Percentiles rank a stretch among this genome's conserved stretches.
phyloP scores from a whole-genome alignment of 2,329 filamentous ascomycete species.

The Trichoderma hamatum region DNA sequence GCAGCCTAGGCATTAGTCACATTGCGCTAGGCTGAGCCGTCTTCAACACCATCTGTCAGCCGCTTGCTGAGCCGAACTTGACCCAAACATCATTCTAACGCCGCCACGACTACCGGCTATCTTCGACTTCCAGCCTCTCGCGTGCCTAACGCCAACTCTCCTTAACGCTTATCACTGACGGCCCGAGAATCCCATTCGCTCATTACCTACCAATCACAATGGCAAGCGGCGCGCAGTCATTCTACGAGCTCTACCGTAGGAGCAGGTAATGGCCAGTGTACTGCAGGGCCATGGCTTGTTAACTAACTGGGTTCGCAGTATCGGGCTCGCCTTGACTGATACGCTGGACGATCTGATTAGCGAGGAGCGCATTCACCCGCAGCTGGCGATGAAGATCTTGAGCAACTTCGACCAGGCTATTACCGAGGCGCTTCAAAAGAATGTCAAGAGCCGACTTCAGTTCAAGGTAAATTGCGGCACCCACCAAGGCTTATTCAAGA shows the following conservation, averaged over 20 bases:
- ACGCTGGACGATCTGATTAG: conserved; percentile 97
- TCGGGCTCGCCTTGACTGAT: conserved; percentile 91
- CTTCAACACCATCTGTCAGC: neutral
- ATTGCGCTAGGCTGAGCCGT: neutral
- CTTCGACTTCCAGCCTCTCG: neutral
- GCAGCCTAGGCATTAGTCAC: neutral
- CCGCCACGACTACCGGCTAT: neutral
- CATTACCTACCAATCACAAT: conserved; percentile 39
- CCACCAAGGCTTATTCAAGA: neutral
- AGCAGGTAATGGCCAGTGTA: conserved; percentile 71
- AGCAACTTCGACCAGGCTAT: conserved; percentile 94
- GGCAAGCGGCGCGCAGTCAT: conserved; percentile 58
- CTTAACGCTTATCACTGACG: neutral
- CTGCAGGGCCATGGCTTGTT: neutral
- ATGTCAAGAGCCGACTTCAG: conserved; percentile 84
- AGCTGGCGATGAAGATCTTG: conserved; percentile 98
- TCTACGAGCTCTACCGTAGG: conserved; percentile 96
- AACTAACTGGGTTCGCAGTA: conserved; percentile 56
- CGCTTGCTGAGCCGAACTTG: neutral
- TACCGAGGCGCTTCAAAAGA: conserved; percentile 86
- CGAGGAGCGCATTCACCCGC: conserved; percentile 91
- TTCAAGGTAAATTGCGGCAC: conserved; percentile 74
- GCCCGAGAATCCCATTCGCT: neutral
- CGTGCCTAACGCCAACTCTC: neutral
- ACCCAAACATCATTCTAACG: neutral